phyloP scores from a whole-genome alignment of 352 stramenopile species.

The Phytophthora citrophthora region DNA sequence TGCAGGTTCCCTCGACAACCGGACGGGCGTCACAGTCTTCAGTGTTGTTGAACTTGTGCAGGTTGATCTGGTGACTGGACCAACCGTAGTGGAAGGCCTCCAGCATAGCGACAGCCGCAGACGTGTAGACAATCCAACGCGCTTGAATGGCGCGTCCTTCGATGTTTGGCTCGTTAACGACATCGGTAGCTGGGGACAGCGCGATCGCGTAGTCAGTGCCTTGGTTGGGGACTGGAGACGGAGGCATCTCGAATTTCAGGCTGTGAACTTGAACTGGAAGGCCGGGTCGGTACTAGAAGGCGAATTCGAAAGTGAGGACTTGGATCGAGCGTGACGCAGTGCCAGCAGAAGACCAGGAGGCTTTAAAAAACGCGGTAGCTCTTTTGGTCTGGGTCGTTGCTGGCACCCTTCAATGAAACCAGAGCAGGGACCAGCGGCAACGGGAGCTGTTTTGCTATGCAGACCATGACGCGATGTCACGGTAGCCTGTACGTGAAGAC shows the following conservation, averaged over 20 bases:
- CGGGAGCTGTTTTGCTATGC: neutral
- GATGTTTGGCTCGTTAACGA: conserved; percentile 1
- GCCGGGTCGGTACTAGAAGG: conserved; percentile 11
- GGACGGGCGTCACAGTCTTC: conserved; percentile 44
- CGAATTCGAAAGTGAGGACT: conserved; percentile 26
- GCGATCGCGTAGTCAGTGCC: conserved; percentile 21
- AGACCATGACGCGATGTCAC: neutral
- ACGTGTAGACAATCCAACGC: conserved; percentile 48
- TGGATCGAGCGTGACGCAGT: neutral
- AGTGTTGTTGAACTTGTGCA: conserved; percentile 53
- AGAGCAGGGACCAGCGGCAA: too few species aligned
- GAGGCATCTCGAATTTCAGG: conserved; percentile 11
- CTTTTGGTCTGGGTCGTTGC: neutral
- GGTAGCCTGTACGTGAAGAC: neutral
- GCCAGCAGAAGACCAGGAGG: neutral
- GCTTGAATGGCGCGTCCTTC: conserved; percentile 13
- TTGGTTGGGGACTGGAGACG: conserved; percentile 8
- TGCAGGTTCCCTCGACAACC: conserved; percentile 46
- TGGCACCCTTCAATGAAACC: conserved; percentile 1
- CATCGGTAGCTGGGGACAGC: conserved; percentile 8
- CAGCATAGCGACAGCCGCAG: conserved; percentile 39
- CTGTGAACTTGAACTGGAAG: conserved; percentile 22
- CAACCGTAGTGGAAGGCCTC: conserved; percentile 62
- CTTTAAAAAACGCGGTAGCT: neutral
- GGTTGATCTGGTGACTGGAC: conserved; percentile 57